A percentile compares a stretch with the other conserved stretches of the same genome.
Conservation (phyloP, 2,329 filamentous ascomycete species). For the Aspergillus spinulosporus region DNA sequence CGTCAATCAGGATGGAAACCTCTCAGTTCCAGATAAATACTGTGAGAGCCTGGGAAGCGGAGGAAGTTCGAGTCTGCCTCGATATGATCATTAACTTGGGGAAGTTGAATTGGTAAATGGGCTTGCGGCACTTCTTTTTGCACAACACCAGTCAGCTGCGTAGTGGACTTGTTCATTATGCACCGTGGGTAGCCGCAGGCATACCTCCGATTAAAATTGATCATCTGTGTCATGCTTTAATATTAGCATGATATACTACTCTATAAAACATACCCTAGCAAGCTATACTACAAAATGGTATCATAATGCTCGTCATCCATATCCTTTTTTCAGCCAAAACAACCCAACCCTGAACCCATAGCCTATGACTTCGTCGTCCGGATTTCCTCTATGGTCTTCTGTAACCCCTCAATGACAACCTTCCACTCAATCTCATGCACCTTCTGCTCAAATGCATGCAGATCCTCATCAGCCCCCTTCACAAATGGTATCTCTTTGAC, state of each 20-base stretch:
- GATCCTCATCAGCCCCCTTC: conserved; percentile 59
- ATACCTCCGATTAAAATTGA: neutral
- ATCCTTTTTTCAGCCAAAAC: neutral
- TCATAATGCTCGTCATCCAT: conserved; percentile 2
- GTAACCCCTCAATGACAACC: conserved; percentile 72
- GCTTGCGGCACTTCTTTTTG: neutral
- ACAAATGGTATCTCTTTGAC: conserved; percentile 66
- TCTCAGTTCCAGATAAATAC: neutral
- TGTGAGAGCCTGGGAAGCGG: neutral
- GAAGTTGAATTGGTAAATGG: neutral
- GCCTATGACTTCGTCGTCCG: conserved; percentile 21
- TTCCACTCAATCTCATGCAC: conserved; percentile 77
- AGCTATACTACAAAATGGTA: conserved; percentile 13
- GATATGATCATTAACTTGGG: neutral
- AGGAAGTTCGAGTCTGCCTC: neutral
- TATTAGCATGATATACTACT: neutral
- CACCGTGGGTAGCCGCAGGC: neutral
- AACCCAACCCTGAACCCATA: neutral
- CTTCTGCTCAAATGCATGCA: conserved; percentile 67
- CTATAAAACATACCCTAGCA: conserved; percentile 7
- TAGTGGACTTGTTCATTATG: neutral
- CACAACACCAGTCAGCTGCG: neutral
- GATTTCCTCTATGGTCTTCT: conserved; percentile 37
- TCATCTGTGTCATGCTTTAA: neutral
- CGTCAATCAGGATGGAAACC: neutral